Base-by-base conservation (phyloP, 805 yeast species). In the Ogataea methylovora region DNA sequence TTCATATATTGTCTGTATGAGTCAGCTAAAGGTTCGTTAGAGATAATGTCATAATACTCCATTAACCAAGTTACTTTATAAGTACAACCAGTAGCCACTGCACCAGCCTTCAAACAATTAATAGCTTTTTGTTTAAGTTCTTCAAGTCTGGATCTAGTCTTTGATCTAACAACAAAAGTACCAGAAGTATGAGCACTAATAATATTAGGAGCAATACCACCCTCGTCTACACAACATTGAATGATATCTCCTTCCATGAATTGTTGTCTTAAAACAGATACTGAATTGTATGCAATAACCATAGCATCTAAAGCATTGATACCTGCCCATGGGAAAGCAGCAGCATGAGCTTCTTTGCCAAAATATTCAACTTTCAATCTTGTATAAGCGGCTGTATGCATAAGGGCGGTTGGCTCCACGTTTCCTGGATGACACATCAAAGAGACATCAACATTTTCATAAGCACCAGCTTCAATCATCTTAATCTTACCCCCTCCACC, bases 51-150 rank as follows among this genome's bases (percentile, higher is more conserved):
- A 24, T 33, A 31, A 27, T 48, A 49, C 2, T 56, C 54, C 36
- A 55, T 42, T 9, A 46, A 45, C 36, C 54, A 59, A 31, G 52
- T 56, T 26, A 54, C 48, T 2, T 63, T 50, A 33, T 47, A 52
- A 27, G 33, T 53, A 55, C 51, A 58, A 39, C 38, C 65, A 49
- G 46, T 61, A 46, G 45, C 62, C 34, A 44, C 23, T 9, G 48
- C 42, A 24, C 47, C 51, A 9, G 46, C 51, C 24, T 40, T 43
- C 27, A 42, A 29, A 38, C 54, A 49, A 38, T 60, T 57, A 19
- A 49, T 55, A 23, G 61, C 54, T 13, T 58, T 40, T 23, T 27
- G 25, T 18, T 41, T 42, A 26, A 49, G 29, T 22, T 41, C 42
- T 12, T 31, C 45, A 30, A 49, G 35, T 33, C 50, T 36, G n/a